Conservation (phyloP, 2,329 filamentous ascomycete genomes). For the Fusarium sp. region DNA sequence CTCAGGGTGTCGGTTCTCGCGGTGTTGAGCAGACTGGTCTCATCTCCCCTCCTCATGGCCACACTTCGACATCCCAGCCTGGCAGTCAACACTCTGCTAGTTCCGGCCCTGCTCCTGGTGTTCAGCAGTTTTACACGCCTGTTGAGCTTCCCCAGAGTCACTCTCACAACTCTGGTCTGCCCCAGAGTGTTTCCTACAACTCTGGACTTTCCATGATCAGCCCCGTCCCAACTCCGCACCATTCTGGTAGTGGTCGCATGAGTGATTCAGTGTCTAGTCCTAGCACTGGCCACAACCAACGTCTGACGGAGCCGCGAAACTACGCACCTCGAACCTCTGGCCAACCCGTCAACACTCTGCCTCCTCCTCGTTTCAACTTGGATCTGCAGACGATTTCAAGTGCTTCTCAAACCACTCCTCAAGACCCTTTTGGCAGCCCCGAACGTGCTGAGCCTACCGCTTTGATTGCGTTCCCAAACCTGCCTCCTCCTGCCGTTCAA, state of each 20-base stretch:
- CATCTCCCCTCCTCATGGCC: constrained; percentile 21
- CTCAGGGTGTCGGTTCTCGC: not conserved
- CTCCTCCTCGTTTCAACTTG: constrained; percentile 59
- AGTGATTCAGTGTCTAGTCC: constrained; percentile 25
- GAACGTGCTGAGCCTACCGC: constrained; percentile 13
- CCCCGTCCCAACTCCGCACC: constrained; percentile 39
- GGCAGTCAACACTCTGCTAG: constrained; percentile 6
- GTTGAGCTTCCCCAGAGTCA: constrained; percentile 19
- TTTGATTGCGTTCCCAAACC: constrained; percentile 20
- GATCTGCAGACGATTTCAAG: constrained; percentile 31
- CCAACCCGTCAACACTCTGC: constrained; percentile 44
- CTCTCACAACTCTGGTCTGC: constrained; percentile 19
- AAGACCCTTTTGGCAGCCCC: constrained; percentile 43
- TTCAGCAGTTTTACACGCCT: constrained; percentile 33
- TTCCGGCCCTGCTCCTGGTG: constrained; percentile 8
- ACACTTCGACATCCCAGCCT: constrained; percentile 10
- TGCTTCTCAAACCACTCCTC: not conserved
- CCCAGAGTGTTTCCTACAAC: constrained; percentile 37
- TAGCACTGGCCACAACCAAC: constrained; percentile 27
- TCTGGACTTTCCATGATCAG: constrained; percentile 33
- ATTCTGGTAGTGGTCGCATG: constrained; percentile 9
- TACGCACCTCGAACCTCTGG: constrained; percentile 57
- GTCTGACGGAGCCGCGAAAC: constrained; percentile 60
- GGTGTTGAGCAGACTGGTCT: constrained; percentile 5
- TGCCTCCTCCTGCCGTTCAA: constrained; percentile 29